Evolutionary conservation across 2,329 filamentous ascomycete species (phyloP).

Genomic region (Drechslerella stenobrocha): DNA sequence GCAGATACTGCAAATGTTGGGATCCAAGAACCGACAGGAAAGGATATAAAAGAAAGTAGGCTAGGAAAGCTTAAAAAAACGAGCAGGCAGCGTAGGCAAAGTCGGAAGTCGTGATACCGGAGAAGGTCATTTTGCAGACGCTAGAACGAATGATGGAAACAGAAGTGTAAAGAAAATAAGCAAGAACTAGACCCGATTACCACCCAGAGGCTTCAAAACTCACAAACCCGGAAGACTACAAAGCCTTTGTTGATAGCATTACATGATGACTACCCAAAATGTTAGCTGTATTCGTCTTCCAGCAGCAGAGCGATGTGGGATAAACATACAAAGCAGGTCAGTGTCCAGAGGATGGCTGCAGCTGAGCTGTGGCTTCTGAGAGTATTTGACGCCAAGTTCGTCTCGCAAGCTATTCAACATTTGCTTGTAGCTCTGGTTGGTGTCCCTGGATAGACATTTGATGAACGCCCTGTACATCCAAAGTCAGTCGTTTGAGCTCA

Average conservation of each 20-base stretch:
- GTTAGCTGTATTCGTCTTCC: constrained; percentile 7
- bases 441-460: constrained; percentile 37
- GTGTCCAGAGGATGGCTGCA: constrained; percentile 48
- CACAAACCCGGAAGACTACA: constrained; percentile 11
- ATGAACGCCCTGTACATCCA: constrained; percentile 27
- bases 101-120: too few relatives aligned
- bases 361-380: constrained; percentile 46
- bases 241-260: constrained; percentile 19
- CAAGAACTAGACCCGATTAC: too few relatives aligned
- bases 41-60: too few relatives aligned
- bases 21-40: too few relatives aligned
- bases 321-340: constrained; percentile 46
- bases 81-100: too few relatives aligned
- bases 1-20: too few relatives aligned
- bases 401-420: constrained; percentile 46
- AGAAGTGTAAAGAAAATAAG: too few relatives aligned
- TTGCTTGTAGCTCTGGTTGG: constrained; percentile 46
- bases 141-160: too few relatives aligned
- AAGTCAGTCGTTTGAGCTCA: constrained; percentile 10
- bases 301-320: too few relatives aligned
- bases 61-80: too few relatives aligned
- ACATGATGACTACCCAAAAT: constrained; percentile 35
- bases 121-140: too few relatives aligned
- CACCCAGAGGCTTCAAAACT: too few relatives aligned
- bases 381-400: constrained; percentile 47